Evolutionary conservation across 2,329 filamentous ascomycete species (phyloP), one percentile per base, ranked within the genome.

Genomic region (Chaetomiaceae sp.): DNA sequence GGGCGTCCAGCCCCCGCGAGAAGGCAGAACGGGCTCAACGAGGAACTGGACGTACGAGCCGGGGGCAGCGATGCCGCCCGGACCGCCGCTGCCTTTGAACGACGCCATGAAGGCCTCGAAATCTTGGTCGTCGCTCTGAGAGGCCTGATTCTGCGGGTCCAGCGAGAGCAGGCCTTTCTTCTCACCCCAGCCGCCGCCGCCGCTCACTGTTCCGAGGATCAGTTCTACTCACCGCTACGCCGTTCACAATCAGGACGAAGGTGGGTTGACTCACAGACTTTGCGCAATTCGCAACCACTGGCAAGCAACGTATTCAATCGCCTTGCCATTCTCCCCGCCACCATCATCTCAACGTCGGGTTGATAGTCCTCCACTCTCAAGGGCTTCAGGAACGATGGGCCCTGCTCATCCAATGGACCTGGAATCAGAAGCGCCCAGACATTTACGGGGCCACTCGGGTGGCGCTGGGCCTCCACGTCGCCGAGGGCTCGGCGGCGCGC

Each of bases 131-230:
- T 74, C 71, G 1, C 66, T 61, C 0, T 62, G 56, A n/a, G 66
- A 67, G 56, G 78, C 76, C 17, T 63, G 70, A 14, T 70, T 74
- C 53, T 87, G 76, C 3, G 88, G 86, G 58, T 93, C 87, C 4
- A 94, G 72, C 6, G 87, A 88, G 3, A 94, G 68, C 0, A 94
- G 68, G 0, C 88, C 88, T 57, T 84, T 81, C 62, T 91, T 93
- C 46, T 77, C 71, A 14, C 88, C 88, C 88, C 88, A 94, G 17
- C 88, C 88, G 34, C 88, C 88, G 37, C 88, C 88, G 4, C 88
- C 88, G 58, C 86, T 89, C 52, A 90, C 78, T 74, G 70, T 65
- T 4, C n/a, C 29, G 24, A n/a, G 14, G 29, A 29, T 32, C 12
- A n/a, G 29, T n/a, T 9, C 22, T 14, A n/a, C 5, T 32, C 12